Evolutionary conservation across 768 basidiomycete genomes (phyloP).

Genomic region (Cyathus striatus): DNA sequence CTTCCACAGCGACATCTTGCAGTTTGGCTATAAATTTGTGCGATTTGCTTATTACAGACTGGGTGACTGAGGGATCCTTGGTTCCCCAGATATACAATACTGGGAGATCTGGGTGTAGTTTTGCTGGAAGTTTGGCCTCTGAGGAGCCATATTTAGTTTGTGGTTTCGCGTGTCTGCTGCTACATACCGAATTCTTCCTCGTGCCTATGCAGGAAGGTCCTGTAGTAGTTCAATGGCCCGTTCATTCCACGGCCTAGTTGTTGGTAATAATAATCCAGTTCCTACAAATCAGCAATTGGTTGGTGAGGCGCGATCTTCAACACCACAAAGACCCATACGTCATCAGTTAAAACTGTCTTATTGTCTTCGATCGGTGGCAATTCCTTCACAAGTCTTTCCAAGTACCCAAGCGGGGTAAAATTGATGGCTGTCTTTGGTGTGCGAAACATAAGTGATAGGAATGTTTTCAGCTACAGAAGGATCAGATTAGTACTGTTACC

Average conservation of each 20-base stretch:
- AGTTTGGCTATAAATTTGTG: slow-evolving; percentile 46
- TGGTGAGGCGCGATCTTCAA: neutral
- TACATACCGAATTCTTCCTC: slow-evolving; percentile 61
- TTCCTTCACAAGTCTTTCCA: slow-evolving; percentile 18
- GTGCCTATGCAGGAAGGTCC: slow-evolving; percentile 53
- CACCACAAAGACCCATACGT: slow-evolving; percentile 10
- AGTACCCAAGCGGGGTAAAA: slow-evolving; percentile 16
- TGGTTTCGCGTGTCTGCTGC: too few relatives aligned
- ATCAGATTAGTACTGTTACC: too few relatives aligned
- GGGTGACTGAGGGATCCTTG: slow-evolving; percentile 42
- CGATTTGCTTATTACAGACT: slow-evolving; percentile 33
- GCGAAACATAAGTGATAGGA: slow-evolving; percentile 23
- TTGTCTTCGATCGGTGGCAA: slow-evolving; percentile 6
- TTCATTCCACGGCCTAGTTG: slow-evolving; percentile 50
- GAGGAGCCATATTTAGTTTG: too few relatives aligned
- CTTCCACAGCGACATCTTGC: slow-evolving; percentile 48
- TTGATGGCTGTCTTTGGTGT: slow-evolving; percentile 10
- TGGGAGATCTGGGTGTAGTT: slow-evolving; percentile 43
- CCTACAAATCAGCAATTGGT: slow-evolving; percentile 32
- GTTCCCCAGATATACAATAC: slow-evolving; percentile 61
- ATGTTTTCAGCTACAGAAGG: slow-evolving; percentile 33
- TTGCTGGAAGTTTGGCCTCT: slow-evolving; percentile 40
- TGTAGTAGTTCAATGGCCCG: slow-evolving; percentile 76
- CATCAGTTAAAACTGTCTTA: slow-evolving; percentile 18
- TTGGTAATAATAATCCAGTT: slow-evolving; percentile 46